Base-by-base conservation (phyloP, 805 yeast genomes). In the Scheffersomyces stipitis region DNA sequence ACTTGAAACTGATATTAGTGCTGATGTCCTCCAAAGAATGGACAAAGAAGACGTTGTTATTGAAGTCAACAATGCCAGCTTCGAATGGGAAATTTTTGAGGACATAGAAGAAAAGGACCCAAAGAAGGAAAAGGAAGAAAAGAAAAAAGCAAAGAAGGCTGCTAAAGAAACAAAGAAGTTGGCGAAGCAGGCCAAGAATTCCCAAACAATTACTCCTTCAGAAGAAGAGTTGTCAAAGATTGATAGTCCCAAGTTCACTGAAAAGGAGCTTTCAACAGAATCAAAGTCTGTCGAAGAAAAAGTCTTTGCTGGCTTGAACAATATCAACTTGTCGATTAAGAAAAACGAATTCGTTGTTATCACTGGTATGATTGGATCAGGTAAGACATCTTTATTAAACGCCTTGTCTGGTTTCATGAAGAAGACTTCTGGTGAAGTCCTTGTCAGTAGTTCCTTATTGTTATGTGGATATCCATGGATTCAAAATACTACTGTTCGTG, bases 281-380 rank as follows among this genome's bases (percentile, higher is more conserved):
- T 7, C 10, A 7, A 20, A 20, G 24, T 20, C 24, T 10, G 24
- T 20, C 7, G 24, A 20, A 20, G 24, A 20, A 7, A 20, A 7
- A 10, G 9, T 10, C 17, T 69, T 70, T 52, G 44, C 70, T 33
- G 71, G 85, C 50, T 49, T 80, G 53, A 40, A 49, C 30, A 46
- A 81, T 49, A 56, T 86, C 40, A 69, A 79, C 44, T 56, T 86
- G 15, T 55, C 58, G 2, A 64, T 86, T 31, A 60, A 65, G 29
- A 75, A 73, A 36, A 85, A 85, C 17, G 93, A 86, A 52, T 76
- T 88, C 33, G 63, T 86, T 10, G 81, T 83, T 41, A 70, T 85
- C 23, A 83, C 89, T 0, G 95, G 95, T 9, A 61, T 81, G 1
- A 83, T 86, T 51, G 95, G 95, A 2, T 71, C 86, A 2, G 95